Evolutionary conservation across 768 basidiomycete genomes (phyloP), one percentile per base, ranked within the genome.

Genomic region (Russula virescens): DNA sequence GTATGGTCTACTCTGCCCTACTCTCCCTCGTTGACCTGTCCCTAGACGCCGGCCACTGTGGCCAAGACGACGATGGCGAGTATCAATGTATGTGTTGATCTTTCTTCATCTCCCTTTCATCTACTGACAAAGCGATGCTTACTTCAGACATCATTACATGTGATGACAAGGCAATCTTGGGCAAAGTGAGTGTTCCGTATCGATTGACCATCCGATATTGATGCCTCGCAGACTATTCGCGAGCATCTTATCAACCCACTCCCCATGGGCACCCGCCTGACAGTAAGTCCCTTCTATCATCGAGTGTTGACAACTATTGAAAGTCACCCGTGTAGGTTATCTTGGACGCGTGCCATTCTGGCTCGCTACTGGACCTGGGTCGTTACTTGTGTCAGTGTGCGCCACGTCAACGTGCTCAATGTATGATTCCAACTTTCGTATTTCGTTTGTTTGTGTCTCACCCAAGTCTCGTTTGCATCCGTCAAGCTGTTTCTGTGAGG

Each of bases 301-400:
- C n/a, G 14, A 6, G 25, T 1, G 18, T 38, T 28, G 21, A 7
- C 7, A 38, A 23, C 19, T 26, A 1, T 9, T 46, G 19, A 31
- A n/a, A 31, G 45, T 59, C 28, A n/a, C 34, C 6, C n/a, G 23
- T 46, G 3, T 53, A 69, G 68, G 68, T 64, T 9, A 63, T 69
- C 53, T 40, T 68, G 13, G 69, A 70, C 42, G 50, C 69, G 1
- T 70, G 69, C 43, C 64, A 69, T 55, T 69, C 68, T 0, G 68
- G 69, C 3, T 61, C 68, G 0, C 28, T 70, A 16, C 57, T 70
- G 0, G 68, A 65, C 35, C 53, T 70, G 49, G 51, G 54, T n/a
- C 65, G 69, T 34, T 68, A 69, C 48, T 38, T 45, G 1, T 68
- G 68, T 25, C 66, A 64, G 19, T 45, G 19, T 14, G 49, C 51